Base-by-base conservation (phyloP, 148 eudicot species). In the Cornus suecica region DNA sequence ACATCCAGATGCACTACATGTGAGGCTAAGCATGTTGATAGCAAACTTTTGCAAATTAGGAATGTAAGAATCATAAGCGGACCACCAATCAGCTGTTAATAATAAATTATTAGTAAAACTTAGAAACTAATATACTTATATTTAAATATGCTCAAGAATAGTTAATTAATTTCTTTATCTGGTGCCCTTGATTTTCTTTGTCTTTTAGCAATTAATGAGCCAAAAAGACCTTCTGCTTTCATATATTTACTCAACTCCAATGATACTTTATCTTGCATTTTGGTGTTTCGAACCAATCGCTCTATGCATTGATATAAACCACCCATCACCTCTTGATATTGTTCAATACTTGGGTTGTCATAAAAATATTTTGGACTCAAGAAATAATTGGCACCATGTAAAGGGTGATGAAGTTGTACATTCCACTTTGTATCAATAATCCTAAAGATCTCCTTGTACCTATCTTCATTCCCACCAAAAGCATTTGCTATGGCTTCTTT, bases 391-490 rank as follows among this genome's bases (percentile, higher is more conserved):
- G 70, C 25, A 13, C 16, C 58, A 65, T 74, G 69, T 54, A 64
- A 74, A 65, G 60, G 41, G 14, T 30, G 65, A 76, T 66, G 72
- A 6, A 76, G 54, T 32, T 67, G 72, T 52, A 25, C 26, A 30
- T 66, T 30, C 62, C 70, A 65, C 23, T 41, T 74, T 10, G 65
- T 25, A 66, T 66, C 77, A 26, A 74, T 74, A 8, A 65, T 4
- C 14, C 8, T 27, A 65, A 75, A 75, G 42, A 70, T 71, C 16
- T 54, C 30, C 15, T 23, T 27, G 9, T 52, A 45, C 34, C 29
- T 66, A 3, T 75, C 72, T 23, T 66, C 64, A 13, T 48, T 65
- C n/a, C 18, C 30, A 9, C 42, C 22, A 67, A 76, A 76, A 48
- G 29, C 52, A 18, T 76, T 66, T 0, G 48, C 23, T 15, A 76